Base-by-base conservation (phyloP, 495 filamentous ascomycete genomes). In the Apiosordaria backusii region DNA sequence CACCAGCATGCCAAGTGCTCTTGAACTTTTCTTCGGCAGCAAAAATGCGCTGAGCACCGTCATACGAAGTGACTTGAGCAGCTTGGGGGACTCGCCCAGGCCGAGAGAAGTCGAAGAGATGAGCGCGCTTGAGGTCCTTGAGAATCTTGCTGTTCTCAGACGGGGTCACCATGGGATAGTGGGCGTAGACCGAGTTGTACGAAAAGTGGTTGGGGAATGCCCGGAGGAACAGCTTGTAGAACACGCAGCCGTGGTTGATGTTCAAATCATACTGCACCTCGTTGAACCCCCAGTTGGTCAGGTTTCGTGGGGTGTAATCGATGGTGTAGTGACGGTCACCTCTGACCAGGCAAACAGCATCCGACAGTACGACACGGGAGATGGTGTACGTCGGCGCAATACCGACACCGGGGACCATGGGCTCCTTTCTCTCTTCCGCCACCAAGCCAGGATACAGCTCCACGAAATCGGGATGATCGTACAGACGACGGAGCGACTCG, bases 321-420 rank as follows among this genome's bases (percentile, higher is more conserved):
- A 75, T 72, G 0, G 93, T 96, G 76, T 95, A 93, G 78, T 94
- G 93, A 5, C 93, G 83, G 75, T 97, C 93, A 19, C 92, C 90
- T 40, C 93, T 85, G 50, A 96, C 92, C n/a, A 96, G 78, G 50
- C 87, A 87, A 7, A 93, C 90, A 1, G 93, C 93, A 74, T 97
- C 93, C 0, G 91, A 93, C 4, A 97, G 81, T 61, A 97, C 89
- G 1, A 90, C 90, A 67, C 91, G 86, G 1, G 90, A 93, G 59
- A 91, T 89, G 16, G 92, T 96, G 77, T 87, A 97, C 24, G 89
- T 89, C 6, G 92, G 89, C 60, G 88, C 87, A 52, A 97, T 86
- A 60, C 92, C 92, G 58, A 91, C 90, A 60, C 91, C 92, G 4
- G 92, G 92, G 0, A 82, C 76, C 81, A 90, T 87, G 0, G 89